A percentile compares a stretch with the other conserved stretches of the same genome.
Conservation (phyloP, 164 flowering plant genomes). For the Magnolia officinalis region DNA sequence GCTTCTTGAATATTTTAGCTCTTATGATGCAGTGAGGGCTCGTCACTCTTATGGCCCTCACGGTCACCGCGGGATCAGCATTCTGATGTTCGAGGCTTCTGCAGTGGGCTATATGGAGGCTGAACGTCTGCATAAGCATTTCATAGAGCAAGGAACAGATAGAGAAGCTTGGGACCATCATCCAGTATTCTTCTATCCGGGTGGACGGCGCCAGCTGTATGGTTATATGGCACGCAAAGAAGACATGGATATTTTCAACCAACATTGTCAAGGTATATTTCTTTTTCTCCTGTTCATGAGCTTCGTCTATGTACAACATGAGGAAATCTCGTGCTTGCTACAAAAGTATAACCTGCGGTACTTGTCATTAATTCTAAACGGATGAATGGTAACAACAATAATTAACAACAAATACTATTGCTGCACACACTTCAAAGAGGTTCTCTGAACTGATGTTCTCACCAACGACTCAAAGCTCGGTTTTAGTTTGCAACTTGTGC, state of each 20-base stretch:
- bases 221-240: slow-evolving; percentile 70
- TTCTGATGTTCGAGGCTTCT: slow-evolving; percentile 73
- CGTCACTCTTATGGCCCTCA: slow-evolving; percentile 90
- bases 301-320: too few species aligned
- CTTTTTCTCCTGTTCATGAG: neutral
- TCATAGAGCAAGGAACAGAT: slow-evolving; percentile 50
- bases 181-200: slow-evolving; percentile 41
- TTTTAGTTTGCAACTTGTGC: too few species aligned
- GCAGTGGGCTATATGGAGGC: slow-evolving; percentile 81
- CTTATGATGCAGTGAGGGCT: slow-evolving; percentile 61
- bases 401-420: too few species aligned
- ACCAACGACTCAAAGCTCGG: too few species aligned
- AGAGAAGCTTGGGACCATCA: slow-evolving; percentile 68
- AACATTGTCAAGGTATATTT: slow-evolving; percentile 61
- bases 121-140: slow-evolving; percentile 76
- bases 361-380: too few species aligned
- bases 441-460: too few species aligned
- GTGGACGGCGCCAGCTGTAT: slow-evolving; percentile 83
- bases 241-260: slow-evolving; percentile 70
- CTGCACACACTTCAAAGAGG: too few species aligned
- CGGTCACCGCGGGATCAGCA: slow-evolving; percentile 96
- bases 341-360: too few species aligned
- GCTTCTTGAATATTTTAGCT: slow-evolving; percentile 68
- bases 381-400: too few species aligned
- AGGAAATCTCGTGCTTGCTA: too few species aligned